A percentile compares a stretch with the other conserved stretches of the same genome.
These are phyloP conservation scores for Lasiosphaeria miniovina DNA, from an alignment of 495 filamentous ascomycete species.

Conservation along the genomic window DNA sequence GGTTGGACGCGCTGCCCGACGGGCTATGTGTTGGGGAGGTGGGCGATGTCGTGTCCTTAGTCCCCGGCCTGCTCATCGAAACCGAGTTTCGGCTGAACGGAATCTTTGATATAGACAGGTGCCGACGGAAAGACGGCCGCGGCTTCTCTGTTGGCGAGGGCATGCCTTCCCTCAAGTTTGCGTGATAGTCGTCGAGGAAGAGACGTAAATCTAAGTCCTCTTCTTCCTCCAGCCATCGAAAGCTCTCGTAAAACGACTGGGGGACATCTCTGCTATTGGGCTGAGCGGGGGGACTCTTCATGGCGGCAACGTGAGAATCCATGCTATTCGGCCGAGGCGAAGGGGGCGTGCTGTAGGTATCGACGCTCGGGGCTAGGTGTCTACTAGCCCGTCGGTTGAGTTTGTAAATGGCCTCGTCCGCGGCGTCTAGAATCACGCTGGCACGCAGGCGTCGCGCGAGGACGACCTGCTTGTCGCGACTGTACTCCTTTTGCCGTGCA, in stretches of 20 bases:
- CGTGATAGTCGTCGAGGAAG: constrained; percentile 52
- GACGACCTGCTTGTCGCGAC: constrained; percentile 66
- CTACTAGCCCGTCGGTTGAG: constrained; percentile 42
- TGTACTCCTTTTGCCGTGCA: constrained; percentile 58
- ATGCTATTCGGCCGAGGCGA: constrained; percentile 34
- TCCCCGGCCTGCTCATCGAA: constrained; percentile 41
- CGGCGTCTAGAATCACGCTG: constrained; percentile 64
- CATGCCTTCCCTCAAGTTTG: constrained; percentile 42
- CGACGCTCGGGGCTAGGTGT: constrained; percentile 30
- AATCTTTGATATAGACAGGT: constrained; percentile 52
- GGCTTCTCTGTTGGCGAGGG: constrained; percentile 38
- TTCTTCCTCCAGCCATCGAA: constrained; percentile 79
- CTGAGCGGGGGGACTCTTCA: constrained; percentile 31
- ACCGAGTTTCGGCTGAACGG: constrained; percentile 52
- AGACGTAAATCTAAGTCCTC: constrained; percentile 70
- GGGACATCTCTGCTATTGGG: constrained; percentile 39
- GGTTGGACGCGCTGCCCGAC: constrained; percentile 21
- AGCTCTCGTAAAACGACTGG: constrained; percentile 59
- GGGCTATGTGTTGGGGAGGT: constrained; percentile 36
- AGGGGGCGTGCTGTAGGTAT: constrained; percentile 25
- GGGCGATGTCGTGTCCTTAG: constrained; percentile 36
- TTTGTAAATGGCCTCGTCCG: constrained; percentile 63
- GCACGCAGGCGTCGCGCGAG: constrained; percentile 55
- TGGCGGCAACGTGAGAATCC: constrained; percentile 31
- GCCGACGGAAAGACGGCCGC: constrained; percentile 50